These are phyloP conservation scores for Teunomyces tritomae DNA, from an alignment of 805 yeast genomes.

Conservation along the genomic window DNA sequence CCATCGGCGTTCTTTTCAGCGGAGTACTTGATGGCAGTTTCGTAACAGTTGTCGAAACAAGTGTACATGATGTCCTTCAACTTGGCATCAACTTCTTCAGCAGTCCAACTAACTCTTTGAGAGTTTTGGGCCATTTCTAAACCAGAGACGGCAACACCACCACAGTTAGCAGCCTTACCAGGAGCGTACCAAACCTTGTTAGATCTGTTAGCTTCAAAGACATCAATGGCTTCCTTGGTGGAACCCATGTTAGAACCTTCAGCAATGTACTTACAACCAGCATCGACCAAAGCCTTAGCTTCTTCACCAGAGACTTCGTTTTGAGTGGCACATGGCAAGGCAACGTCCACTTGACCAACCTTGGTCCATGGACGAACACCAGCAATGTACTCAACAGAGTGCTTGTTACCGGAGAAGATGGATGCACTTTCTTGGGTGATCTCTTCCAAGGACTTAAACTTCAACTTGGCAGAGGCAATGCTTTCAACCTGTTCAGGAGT, in stretches of 20 bases:
- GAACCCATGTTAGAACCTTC: constrained; percentile 99
- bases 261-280: constrained; percentile 90
- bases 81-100: constrained; percentile 88
- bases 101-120: constrained; percentile 85
- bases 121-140: constrained; percentile 99
- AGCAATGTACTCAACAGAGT: constrained; percentile 70
- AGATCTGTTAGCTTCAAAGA: constrained; percentile 80
- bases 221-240: constrained; percentile 93
- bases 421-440: constrained; percentile 53
- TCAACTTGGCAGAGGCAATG: constrained; percentile 74
- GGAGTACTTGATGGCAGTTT: constrained; percentile 78
- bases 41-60: constrained; percentile 90
- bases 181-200: constrained; percentile 93
- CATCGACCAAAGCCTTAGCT: constrained; percentile 89
- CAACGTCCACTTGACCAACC: constrained; percentile 90
- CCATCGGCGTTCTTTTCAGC: constrained; percentile 58
- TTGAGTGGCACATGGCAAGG: constrained; percentile 97
- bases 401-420: constrained; percentile 50
- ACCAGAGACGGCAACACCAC: constrained; percentile 99
- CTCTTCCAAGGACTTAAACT: constrained; percentile 71
- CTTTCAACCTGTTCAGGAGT: constrained; percentile 75
- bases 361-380: constrained; percentile 97
- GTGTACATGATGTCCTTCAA: constrained; percentile 89
- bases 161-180: constrained; percentile 98
- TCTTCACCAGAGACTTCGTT: constrained; percentile 96